Base-by-base conservation (phyloP, 2,329 filamentous ascomycete genomes). In the Xylariaceae sp. region DNA sequence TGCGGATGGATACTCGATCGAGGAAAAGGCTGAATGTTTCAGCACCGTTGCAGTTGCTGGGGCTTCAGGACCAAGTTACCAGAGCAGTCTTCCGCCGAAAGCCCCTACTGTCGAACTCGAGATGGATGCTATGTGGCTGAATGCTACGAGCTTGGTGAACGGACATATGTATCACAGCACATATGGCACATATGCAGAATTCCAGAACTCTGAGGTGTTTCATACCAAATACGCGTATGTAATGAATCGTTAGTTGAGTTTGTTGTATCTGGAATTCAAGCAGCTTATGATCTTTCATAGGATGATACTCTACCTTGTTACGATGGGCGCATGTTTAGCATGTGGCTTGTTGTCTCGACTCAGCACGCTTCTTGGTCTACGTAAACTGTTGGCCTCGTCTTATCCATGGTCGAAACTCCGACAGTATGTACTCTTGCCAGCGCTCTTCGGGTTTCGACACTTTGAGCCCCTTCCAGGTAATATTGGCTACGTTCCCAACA, bases 161-260 rank as follows among this genome's bases (percentile, higher is more conserved):
- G 49, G 51, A 12, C 48, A 63, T 3, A 50, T 57, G 3, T 71
- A 66, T 17, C 44, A 62, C 34, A 54, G 59, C n/a, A 64, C 63
- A 33, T 55, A 59, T 19, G 60, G 63, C 3, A 67, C 57, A 1
- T 45, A 66, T 14, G 45, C 57, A 22, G 60, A 63, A 18, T 70
- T 71, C 48, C 62, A 58, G 28, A 51, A 50, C 13, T 59, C 63
- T 16, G 68, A 70, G 47, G 54, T 56, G 16, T 51, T 57, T 11
- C 66, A 71, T 54, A 61, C 59, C 14, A 62, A 47, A 43, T 70
- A 65, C 33, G 62, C 63, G 68, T 69, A 61, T 53, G 61, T 39
- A 12, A 5, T 11, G 7, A 5, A 4, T 9, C 17, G 22, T 28
- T 28, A 6, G n/a, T 12, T 14, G 31, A 11, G n/a, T 22, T 18